Evolutionary conservation across 192 early-diverging fungal species (phyloP), one percentile per base, ranked within the genome.

Genomic region (Cetraspora pellucida): DNA sequence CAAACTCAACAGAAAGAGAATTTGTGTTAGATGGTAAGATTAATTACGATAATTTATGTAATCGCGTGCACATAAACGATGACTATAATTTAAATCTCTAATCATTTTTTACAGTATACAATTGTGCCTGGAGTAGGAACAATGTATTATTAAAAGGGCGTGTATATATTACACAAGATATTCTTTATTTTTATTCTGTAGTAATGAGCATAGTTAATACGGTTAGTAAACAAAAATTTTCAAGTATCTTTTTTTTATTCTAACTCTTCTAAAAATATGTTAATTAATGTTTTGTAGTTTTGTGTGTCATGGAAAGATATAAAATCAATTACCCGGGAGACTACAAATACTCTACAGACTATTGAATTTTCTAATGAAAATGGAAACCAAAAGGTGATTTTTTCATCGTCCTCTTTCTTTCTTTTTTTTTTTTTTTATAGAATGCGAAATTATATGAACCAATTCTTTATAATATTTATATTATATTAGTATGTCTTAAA

Each of bases 121-220:
- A 44, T 31, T 31, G 77, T 45, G 68, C 50, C 4, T 67, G 63
- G 76, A 44, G 27, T 61, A 44, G 8, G 19, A 17, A 78, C 54
- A 83, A 84, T 11, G 82, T 85, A 44, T 72, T 72, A 25, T 78
- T 89, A 17, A 86, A 82, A 27, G 90, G 90, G 0, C 80, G 78
- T 44, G 74, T 85, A 50, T 91, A 85, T 70, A 28, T 91, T 10
- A 91, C 89, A 0, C 90, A 91, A 74, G 81, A 85, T 44, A 82
- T 82, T 21, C 52, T 91, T 10, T 91, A 90, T 73, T 91, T 91
- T 61, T 86, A 91, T 73, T 91, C 87, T 37, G 86, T 78, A 47
- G 83, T 91, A 43, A 84, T 91, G 78, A 86, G 87, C 0, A 88
- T 89, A 70, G 78, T 91, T n/a, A 88, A 82, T 54, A 84, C 85